Evolutionary conservation across 2,329 filamentous ascomycete species (phyloP).

Genomic region (Teratosphaeria destructans): DNA sequence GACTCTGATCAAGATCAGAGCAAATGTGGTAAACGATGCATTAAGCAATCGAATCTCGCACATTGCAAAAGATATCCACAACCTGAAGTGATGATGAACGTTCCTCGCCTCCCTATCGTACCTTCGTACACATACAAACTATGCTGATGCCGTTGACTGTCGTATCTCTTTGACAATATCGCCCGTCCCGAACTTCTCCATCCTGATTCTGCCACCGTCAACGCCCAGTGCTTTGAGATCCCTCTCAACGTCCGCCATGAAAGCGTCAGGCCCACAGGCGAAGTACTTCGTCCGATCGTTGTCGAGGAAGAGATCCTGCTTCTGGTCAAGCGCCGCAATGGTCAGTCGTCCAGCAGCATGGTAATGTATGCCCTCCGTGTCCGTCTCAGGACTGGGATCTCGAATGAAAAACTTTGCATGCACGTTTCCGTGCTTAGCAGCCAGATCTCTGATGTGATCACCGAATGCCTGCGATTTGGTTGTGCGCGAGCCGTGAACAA

Average conservation of each 20-base stretch:
- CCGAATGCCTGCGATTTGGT: constrained; percentile 46
- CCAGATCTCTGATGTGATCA: constrained; percentile 36
- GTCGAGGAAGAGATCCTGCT: constrained; percentile 45
- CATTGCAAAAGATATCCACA: too few species aligned
- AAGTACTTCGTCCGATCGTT: constrained; percentile 54
- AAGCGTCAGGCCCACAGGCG: constrained; percentile 58
- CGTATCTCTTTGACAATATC: background rate
- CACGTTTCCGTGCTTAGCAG: constrained; percentile 38
- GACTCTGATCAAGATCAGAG: too few species aligned
- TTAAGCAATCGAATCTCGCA: too few species aligned
- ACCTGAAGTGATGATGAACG: too few species aligned
- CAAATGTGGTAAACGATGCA: too few species aligned
- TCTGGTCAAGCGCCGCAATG: constrained; percentile 44
- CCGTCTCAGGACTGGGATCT: constrained; percentile 35
- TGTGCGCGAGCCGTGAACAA: constrained; percentile 51
- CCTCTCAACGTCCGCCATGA: constrained; percentile 54
- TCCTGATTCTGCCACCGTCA: constrained; percentile 46
- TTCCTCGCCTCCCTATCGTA: background rate
- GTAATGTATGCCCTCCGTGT: constrained; percentile 46
- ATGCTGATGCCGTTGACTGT: too few species aligned
- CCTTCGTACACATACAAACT: too few species aligned
- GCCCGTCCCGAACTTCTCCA: constrained; percentile 39
- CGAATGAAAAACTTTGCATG: constrained; percentile 48
- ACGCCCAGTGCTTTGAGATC: constrained; percentile 49
- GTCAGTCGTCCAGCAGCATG: constrained; percentile 46